A percentile compares a stretch with the other conserved stretches of the same genome.
Conservation (phyloP, 148 eudicot species). For the Nyssa sinensis region DNA sequence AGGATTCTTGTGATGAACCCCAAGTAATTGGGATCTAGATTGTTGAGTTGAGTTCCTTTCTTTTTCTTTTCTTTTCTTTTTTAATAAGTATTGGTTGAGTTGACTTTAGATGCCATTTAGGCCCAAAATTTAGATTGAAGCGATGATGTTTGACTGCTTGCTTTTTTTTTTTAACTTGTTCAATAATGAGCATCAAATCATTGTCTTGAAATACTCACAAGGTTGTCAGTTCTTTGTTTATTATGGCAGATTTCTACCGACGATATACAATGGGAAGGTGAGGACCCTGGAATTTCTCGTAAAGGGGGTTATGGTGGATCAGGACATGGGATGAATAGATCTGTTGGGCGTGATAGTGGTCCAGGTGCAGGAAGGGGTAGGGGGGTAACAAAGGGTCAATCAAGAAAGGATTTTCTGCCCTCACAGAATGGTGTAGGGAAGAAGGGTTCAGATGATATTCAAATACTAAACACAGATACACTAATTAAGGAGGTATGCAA, state of each 20-base stretch:
- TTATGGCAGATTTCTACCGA: conserved; percentile 53
- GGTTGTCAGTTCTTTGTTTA: not conserved
- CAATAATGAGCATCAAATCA: no score
- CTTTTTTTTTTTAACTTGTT: no score
- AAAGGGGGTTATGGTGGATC: conserved; percentile 46
- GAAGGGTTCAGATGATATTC: conserved; percentile 50
- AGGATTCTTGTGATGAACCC: no score
- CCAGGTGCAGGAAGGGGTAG: conserved; percentile 55
- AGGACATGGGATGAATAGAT: conserved; percentile 42
- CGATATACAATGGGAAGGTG: conserved; percentile 70
- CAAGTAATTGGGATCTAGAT: no score
- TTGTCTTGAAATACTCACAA: no score
- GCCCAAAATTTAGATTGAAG: no score
- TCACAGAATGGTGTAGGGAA: conserved; percentile 62
- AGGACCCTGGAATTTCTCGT: conserved; percentile 56
- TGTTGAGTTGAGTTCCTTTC: no score
- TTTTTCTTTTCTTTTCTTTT: no score
- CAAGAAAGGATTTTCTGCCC: conserved; percentile 47
- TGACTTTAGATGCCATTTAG: no score
- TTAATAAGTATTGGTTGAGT: no score
- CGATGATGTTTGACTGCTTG: no score
- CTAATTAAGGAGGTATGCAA: conserved; percentile 56
- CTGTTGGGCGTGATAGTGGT: conserved; percentile 39
- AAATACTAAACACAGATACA: conserved; percentile 56
- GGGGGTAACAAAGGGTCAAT: conserved; percentile 45